These are phyloP conservation scores for Macrolepiota fuliginosa DNA, from an alignment of 768 basidiomycete genomes.

Conservation along the genomic window DNA sequence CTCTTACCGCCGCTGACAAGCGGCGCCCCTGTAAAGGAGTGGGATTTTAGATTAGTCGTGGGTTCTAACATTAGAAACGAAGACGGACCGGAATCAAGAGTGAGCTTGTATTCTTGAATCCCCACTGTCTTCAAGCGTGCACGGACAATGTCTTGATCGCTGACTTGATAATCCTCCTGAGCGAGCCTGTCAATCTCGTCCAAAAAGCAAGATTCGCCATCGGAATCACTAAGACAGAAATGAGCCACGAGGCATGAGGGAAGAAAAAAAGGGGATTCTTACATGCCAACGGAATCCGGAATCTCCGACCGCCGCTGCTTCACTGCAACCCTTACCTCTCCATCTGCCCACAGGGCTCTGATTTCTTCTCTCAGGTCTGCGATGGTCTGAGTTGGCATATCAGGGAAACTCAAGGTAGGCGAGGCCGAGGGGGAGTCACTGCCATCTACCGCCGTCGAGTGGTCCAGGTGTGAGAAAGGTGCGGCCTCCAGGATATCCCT, in stretches of 20 bases:
- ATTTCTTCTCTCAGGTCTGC: constrained; percentile 62
- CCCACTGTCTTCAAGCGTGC: constrained; percentile 69
- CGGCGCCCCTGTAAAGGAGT: neutral
- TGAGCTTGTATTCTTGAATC: constrained; percentile 63
- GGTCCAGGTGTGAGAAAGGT: too few species aligned
- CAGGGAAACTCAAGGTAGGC: constrained; percentile 14
- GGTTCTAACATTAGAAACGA: too few species aligned
- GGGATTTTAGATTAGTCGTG: neutral
- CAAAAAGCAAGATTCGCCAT: constrained; percentile 49
- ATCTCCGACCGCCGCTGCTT: constrained; percentile 45
- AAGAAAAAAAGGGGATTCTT: constrained; percentile 23
- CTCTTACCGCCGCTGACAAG: constrained; percentile 24
- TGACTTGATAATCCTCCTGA: constrained; percentile 55
- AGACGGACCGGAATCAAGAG: constrained; percentile 40
- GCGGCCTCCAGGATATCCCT: constrained; percentile 38
- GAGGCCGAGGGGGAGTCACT: constrained; percentile 1
- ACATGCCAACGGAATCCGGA: constrained; percentile 71
- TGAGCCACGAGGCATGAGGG: neutral
- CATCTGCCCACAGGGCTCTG: constrained; percentile 61
- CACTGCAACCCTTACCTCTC: constrained; percentile 47
- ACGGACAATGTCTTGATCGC: constrained; percentile 71
- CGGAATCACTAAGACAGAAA: neutral
- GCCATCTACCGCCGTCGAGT: too few species aligned
- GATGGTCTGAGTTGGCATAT: constrained; percentile 47
- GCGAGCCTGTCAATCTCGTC: constrained; percentile 68